Conservation (phyloP, 2,329 filamentous ascomycete species). For the Claviceps maximensis region DNA sequence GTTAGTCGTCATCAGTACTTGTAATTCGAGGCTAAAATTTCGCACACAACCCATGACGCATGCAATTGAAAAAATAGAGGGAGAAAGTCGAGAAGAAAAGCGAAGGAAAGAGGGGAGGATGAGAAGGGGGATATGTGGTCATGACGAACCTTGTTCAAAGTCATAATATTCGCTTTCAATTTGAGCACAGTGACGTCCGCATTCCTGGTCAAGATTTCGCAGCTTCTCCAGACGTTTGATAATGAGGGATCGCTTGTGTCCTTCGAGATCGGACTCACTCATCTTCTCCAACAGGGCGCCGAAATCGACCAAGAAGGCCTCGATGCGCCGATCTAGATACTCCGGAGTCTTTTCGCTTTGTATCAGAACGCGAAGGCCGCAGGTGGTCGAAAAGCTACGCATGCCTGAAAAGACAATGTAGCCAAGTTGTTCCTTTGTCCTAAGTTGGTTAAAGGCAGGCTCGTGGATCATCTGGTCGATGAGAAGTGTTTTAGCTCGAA, state of each 20-base stretch:
- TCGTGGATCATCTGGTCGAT: constrained; percentile 87
- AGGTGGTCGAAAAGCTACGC: constrained; percentile 58
- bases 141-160: constrained; percentile 63
- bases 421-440: constrained; percentile 93
- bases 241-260: constrained; percentile 79
- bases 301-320: constrained; percentile 64
- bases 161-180: constrained; percentile 80
- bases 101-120: neutral
- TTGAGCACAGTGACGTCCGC: constrained; percentile 68
- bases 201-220: constrained; percentile 84
- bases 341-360: constrained; percentile 79
- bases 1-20: neutral
- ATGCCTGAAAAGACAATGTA: constrained; percentile 88
- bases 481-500: constrained; percentile 66
- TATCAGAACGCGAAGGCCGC: constrained; percentile 79
- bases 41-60: neutral
- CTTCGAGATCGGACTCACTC: constrained; percentile 74
- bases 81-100: too few relatives aligned
- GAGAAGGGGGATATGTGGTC: neutral
- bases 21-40: neutral
- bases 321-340: constrained; percentile 79
- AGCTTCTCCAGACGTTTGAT: constrained; percentile 79
- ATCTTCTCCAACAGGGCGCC: constrained; percentile 56
- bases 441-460: constrained; percentile 83
- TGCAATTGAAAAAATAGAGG: neutral